Base-by-base conservation (phyloP, 1,284 basidiomycete genomes). In the Apiotrichum sp. region DNA sequence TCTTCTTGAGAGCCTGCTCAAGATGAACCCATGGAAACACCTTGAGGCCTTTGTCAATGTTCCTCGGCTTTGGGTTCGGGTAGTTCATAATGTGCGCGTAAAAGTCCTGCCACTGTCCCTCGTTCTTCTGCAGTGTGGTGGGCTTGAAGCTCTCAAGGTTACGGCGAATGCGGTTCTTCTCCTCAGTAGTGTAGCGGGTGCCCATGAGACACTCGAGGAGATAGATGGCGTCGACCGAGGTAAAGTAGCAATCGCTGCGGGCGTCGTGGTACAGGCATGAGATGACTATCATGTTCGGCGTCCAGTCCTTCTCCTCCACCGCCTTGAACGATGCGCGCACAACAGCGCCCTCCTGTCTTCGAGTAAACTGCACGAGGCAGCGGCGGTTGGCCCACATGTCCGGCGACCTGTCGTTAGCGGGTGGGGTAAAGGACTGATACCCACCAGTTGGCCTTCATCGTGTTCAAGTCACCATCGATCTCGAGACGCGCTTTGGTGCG, bases 41-140 rank as follows among this genome's bases (percentile, higher is more conserved):
- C 77, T 98, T 98, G 71, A 98, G 83, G 68, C 96, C 92, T 80
- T 98, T 97, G 74, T 97, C 93, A 61, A 98, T 98, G 73, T 95
- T 93, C 52, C 95, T 81, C 5, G 93, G 93, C 73, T 91, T 93
- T 3, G 93, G 93, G 55, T 88, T 84, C 0, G 90, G 89, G 69
- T 96, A 95, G 55, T 88, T 85, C 93, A 98, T 97, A 77, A 98
- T 93, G 62, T 85, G 82, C 75, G 89, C 86, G 80, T 97, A 98
- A 77, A 97, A 92, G 31, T 82, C 80, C 36, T 59, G 58, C 58
- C 58, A 59, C 50, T 55, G 53, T 7, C 56, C 53, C 67, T 90
- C 88, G 60, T 83, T 86, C 78, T 97, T 98, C 47, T 88, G 88
- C 5, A 97, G 85, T 0, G 93, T 97, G 57, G 84, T 87, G 0